Percentiles rank a stretch among this genome's conserved stretches.
Conservation (phyloP, 805 yeast species). For the Ogataea pilisensis region DNA sequence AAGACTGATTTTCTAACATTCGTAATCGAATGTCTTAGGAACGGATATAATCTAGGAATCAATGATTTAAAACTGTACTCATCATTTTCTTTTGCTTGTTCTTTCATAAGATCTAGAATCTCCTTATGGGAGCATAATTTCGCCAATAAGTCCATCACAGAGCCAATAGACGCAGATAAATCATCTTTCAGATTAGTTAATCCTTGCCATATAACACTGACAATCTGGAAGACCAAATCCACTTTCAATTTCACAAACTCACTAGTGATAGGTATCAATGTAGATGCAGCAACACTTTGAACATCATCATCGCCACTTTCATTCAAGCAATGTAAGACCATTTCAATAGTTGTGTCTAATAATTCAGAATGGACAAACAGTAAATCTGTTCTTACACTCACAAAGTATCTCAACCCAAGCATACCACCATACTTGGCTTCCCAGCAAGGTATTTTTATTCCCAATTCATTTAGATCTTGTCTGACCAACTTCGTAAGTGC, state of each 20-base stretch:
- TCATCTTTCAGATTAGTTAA: constrained; percentile 84
- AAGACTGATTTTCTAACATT: constrained; percentile 88
- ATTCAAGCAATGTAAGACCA: constrained; percentile 80
- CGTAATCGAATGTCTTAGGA: constrained; percentile 87
- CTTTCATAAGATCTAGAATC: constrained; percentile 69
- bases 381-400: constrained; percentile 81
- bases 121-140: constrained; percentile 78
- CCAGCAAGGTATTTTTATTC: constrained; percentile 64
- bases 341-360: constrained; percentile 67
- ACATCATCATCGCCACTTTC: constrained; percentile 92
- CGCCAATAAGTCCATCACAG: constrained; percentile 91
- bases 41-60: constrained; percentile 91
- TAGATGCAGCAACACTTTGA: constrained; percentile 94
- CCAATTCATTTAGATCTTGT: constrained; percentile 48
- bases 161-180: constrained; percentile 89
- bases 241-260: constrained; percentile 70
- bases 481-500: constrained; percentile 65
- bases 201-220: constrained; percentile 86
- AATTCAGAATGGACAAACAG: constrained; percentile 53
- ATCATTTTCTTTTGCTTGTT: constrained; percentile 48
- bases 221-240: constrained; percentile 43
- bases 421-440: constrained; percentile 98
- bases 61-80: constrained; percentile 62
- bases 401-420: constrained; percentile 88
- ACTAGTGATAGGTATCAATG: constrained; percentile 83